Percentiles rank a stretch among this genome's conserved stretches.
Evolutionary conservation across 1,284 basidiomycete genomes (phyloP).

Genomic region (Microbotryomycetes sp.): DNA sequence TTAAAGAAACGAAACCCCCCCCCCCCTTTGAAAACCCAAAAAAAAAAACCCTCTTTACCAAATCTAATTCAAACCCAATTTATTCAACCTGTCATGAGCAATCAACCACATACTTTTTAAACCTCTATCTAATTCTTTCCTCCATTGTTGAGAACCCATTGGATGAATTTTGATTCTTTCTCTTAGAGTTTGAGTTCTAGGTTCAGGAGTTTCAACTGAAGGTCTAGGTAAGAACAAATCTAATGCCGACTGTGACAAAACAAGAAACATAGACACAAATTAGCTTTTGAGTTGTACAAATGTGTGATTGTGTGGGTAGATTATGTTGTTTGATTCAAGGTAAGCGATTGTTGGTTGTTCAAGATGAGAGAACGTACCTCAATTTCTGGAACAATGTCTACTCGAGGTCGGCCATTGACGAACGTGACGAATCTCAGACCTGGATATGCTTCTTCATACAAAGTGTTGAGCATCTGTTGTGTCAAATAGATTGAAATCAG

Average conservation of each 20-base stretch:
- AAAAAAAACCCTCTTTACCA: background rate
- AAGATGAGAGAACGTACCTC: conserved; percentile 44
- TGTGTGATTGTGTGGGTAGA: too few relatives aligned
- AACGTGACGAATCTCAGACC: conserved; percentile 81
- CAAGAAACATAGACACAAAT: background rate
- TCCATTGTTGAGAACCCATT: conserved; percentile 48
- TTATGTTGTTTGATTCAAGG: background rate
- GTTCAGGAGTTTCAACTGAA: conserved; percentile 37
- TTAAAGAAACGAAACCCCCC: too few relatives aligned
- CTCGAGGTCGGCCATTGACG: conserved; percentile 72
- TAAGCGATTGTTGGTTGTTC: background rate
- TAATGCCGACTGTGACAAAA: conserved; percentile 42
- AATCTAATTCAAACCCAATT: conserved; percentile 15
- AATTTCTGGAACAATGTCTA: conserved; percentile 68
- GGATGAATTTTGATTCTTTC: conserved; percentile 38
- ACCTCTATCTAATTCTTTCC: conserved; percentile 60
- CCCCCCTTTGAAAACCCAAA: background rate
- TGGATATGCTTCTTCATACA: conserved; percentile 67
- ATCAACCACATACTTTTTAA: conserved; percentile 67
- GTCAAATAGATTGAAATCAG: background rate
- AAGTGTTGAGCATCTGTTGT: conserved; percentile 54
- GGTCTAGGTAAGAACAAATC: conserved; percentile 40
- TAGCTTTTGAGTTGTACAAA: background rate
- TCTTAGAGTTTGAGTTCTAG: conserved; percentile 44
- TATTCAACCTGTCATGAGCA: conserved; percentile 54